A percentile compares a stretch with the other conserved stretches of the same genome.
Conservation (phyloP, 305 asterid genomes). For the Fraxinus albicans region DNA sequence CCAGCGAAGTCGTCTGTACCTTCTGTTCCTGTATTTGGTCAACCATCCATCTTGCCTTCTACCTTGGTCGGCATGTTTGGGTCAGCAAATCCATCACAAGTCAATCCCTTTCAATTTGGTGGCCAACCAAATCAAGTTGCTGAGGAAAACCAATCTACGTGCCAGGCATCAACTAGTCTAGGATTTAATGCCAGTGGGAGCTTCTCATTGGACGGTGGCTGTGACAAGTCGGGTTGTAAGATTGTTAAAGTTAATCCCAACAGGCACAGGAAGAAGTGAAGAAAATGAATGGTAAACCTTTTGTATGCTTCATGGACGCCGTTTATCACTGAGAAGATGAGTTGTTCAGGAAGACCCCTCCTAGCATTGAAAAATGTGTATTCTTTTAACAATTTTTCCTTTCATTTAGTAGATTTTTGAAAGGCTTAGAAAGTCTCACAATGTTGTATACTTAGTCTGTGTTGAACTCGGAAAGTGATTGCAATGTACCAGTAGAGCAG, state of each 20-base stretch:
- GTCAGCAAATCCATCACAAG: constrained; percentile 37
- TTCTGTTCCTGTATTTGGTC: constrained; percentile 50
- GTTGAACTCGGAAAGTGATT: constrained; percentile 5
- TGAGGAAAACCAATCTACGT: constrained; percentile 37
- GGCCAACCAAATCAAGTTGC: constrained; percentile 64
- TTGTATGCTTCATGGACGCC: not conserved
- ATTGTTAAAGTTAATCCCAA: constrained; percentile 27
- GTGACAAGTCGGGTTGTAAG: constrained; percentile 38
- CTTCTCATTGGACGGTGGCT: constrained; percentile 42
- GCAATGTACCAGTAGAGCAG: constrained; percentile 1
- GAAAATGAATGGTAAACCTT: not conserved
- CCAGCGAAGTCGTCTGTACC: constrained; percentile 57
- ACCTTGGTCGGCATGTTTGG: constrained; percentile 49
- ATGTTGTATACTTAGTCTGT: constrained; percentile 2
- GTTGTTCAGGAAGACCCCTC: not conserved
- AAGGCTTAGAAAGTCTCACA: not conserved
- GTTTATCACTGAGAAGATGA: not conserved
- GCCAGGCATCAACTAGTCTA: constrained; percentile 35
- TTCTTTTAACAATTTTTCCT: not conserved
- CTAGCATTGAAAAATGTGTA: not conserved
- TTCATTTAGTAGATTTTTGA: not conserved
- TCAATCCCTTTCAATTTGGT: constrained; percentile 53
- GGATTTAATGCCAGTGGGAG: constrained; percentile 38
- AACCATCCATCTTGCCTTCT: constrained; percentile 45
- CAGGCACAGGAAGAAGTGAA: constrained; percentile 31